These are phyloP conservation scores for Sclerotinia glacialis DNA, from an alignment of 2,329 filamentous ascomycete genomes.

Conservation along the genomic window DNA sequence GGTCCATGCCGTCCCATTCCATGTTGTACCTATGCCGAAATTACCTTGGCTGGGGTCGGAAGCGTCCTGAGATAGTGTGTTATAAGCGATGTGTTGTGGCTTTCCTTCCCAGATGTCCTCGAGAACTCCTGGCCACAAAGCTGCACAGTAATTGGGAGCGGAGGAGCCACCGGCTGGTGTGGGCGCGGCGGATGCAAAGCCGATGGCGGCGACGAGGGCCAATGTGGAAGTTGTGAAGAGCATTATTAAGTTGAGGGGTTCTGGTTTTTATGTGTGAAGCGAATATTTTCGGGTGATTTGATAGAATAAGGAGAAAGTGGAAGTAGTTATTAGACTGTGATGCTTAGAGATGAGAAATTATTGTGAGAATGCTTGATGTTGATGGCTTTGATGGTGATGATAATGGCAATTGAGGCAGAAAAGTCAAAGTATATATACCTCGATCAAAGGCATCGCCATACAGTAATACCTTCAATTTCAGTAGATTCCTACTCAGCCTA, in stretches of 20 bases:
- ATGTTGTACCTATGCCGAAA: constrained; percentile 10
- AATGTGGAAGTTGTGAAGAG: background rate
- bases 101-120: background rate
- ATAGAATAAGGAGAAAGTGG: background rate
- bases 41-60: constrained; percentile 2
- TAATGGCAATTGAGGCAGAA: background rate
- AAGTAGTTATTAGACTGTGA: background rate
- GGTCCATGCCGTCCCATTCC: constrained; percentile 2
- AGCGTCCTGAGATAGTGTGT: background rate
- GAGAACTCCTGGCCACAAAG: background rate
- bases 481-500: background rate
- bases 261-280: background rate
- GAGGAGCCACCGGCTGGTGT: background rate
- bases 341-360: background rate
- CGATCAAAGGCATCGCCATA: background rate
- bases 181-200: background rate
- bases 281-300: background rate
- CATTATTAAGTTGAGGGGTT: background rate
- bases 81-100: background rate
- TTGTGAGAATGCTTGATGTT: background rate
- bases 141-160: background rate
- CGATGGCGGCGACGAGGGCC: background rate
- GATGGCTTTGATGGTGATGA: background rate
- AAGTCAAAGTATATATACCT: constrained; percentile 4
- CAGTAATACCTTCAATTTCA: constrained; percentile 1